phyloP scores from a whole-genome alignment of 352 stramenopile species.

The Phytophthora vignae region DNA sequence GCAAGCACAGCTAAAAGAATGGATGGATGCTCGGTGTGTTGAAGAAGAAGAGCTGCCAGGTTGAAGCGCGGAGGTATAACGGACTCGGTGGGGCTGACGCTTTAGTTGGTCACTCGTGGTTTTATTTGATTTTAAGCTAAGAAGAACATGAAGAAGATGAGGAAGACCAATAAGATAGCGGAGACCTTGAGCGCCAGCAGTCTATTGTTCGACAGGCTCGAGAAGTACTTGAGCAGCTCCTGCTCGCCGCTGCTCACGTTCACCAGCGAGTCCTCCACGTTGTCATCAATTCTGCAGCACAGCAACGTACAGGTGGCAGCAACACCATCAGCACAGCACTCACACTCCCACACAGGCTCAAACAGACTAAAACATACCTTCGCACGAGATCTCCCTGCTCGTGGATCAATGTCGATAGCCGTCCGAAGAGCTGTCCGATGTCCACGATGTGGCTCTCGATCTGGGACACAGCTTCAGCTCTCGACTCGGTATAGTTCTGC shows the following conservation, averaged over 20 bases:
- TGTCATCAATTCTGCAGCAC: constrained; percentile 79
- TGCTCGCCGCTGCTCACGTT: constrained; percentile 83
- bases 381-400: constrained; percentile 85
- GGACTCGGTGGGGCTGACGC: no score
- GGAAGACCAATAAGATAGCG: constrained; percentile 88
- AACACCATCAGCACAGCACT: not conserved
- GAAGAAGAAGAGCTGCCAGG: not conserved
- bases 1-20: constrained; percentile 1
- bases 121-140: constrained; percentile 71
- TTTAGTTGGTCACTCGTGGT: constrained; percentile 17
- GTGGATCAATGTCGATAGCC: constrained; percentile 82
- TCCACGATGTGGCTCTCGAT: constrained; percentile 91
- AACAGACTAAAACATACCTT: constrained; percentile 46
- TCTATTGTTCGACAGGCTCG: constrained; percentile 88
- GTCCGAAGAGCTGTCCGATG: constrained; percentile 84
- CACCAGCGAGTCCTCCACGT: constrained; percentile 80
- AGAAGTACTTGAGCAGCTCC: constrained; percentile 88
- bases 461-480: constrained; percentile 80
- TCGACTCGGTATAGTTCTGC: constrained; percentile 80
- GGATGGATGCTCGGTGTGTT: not conserved
- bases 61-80: constrained; percentile 5
- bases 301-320: constrained; percentile 8
- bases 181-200: constrained; percentile 87
- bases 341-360: not conserved
- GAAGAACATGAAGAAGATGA: constrained; percentile 92